Conservation (phyloP, 352 stramenopile genomes). For the Phytophthora sansomeana region DNA sequence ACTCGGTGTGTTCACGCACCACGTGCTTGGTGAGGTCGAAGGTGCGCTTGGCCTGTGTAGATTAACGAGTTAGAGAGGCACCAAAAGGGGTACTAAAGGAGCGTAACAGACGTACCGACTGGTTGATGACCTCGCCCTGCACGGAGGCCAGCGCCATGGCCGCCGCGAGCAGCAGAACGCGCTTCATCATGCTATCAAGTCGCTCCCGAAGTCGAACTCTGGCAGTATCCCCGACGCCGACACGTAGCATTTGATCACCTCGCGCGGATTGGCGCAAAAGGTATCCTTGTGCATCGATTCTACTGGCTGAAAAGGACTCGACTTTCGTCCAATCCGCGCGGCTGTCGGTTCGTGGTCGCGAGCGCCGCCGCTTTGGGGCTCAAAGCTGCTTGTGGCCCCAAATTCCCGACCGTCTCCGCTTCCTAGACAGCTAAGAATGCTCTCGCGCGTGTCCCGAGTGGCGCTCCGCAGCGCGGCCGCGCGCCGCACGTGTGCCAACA, state of each 20-base stretch:
- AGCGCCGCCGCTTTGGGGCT: slow-evolving; percentile 8
- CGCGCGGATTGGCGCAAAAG: slow-evolving; percentile 26
- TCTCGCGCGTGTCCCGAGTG: slow-evolving; percentile 77
- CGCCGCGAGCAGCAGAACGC: slow-evolving; percentile 41
- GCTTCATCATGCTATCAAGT: slow-evolving; percentile 38
- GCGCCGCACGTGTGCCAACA: slow-evolving; percentile 49
- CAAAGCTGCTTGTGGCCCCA: slow-evolving; percentile 34
- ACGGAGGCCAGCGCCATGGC: slow-evolving; percentile 43
- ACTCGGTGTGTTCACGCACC: slow-evolving; percentile 77
- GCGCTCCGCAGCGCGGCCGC: slow-evolving; percentile 57
- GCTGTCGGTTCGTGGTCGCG: slow-evolving; percentile 31
- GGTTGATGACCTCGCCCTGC: slow-evolving; percentile 74
- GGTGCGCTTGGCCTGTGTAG: slow-evolving; percentile 70
- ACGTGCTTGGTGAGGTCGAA: slow-evolving; percentile 87
- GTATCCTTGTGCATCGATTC: neutral
- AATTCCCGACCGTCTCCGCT: slow-evolving; percentile 23
- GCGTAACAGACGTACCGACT: slow-evolving; percentile 49
- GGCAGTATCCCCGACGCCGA: slow-evolving; percentile 24
- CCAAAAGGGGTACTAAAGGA: neutral
- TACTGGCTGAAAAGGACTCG: slow-evolving; percentile 12
- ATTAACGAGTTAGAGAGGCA: slow-evolving; percentile 9
- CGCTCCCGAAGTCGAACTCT: slow-evolving; percentile 20
- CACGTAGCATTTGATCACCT: slow-evolving; percentile 36
- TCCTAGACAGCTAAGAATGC: slow-evolving; percentile 50
- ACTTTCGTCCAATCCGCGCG: neutral